Evolutionary conservation across 805 yeast genomes (phyloP).

Genomic region (Wickerhamiella domercqiae): DNA sequence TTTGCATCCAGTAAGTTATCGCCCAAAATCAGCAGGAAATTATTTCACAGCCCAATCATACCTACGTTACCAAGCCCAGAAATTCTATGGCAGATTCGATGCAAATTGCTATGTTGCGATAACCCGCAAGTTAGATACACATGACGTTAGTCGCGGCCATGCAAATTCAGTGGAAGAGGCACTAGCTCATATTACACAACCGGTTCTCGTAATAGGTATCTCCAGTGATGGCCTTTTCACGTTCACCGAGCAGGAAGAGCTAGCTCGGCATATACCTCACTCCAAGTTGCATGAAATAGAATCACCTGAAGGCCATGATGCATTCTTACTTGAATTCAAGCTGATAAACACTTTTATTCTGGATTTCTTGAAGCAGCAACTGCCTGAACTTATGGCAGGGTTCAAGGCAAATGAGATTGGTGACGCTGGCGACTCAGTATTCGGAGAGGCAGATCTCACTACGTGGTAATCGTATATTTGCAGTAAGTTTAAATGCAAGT

Average conservation of each 20-base stretch:
- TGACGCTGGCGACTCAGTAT: constrained; percentile 35
- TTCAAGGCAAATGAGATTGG: constrained; percentile 31
- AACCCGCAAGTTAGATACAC: constrained; percentile 87
- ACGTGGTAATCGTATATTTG: no score
- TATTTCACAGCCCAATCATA: constrained; percentile 93
- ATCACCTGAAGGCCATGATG: constrained; percentile 97
- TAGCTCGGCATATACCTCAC: constrained; percentile 61
- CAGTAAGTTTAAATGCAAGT: no score
- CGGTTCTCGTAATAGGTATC: constrained; percentile 76
- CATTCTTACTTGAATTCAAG: constrained; percentile 78
- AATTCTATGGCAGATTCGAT: constrained; percentile 79
- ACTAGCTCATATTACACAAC: constrained; percentile 46
- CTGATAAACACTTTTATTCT: constrained; percentile 58
- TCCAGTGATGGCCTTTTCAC: constrained; percentile 89
- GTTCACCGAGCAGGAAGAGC: constrained; percentile 71
- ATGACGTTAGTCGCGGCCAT: constrained; percentile 76
- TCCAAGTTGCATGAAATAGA: constrained; percentile 54
- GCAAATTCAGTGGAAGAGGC: constrained; percentile 35
- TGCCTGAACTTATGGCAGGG: constrained; percentile 45
- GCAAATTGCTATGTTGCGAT: constrained; percentile 94
- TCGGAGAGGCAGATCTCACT: constrained; percentile 89
- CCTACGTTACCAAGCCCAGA: constrained; percentile 83
- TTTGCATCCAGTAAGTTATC: constrained; percentile 12
- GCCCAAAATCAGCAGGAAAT: constrained; percentile 28
- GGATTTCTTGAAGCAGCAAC: constrained; percentile 43